Percentiles rank a stretch among this genome's conserved stretches.
These are phyloP conservation scores for Penicillium sp. DNA, from an alignment of 2,329 filamentous ascomycete species.

Conservation along the genomic window DNA sequence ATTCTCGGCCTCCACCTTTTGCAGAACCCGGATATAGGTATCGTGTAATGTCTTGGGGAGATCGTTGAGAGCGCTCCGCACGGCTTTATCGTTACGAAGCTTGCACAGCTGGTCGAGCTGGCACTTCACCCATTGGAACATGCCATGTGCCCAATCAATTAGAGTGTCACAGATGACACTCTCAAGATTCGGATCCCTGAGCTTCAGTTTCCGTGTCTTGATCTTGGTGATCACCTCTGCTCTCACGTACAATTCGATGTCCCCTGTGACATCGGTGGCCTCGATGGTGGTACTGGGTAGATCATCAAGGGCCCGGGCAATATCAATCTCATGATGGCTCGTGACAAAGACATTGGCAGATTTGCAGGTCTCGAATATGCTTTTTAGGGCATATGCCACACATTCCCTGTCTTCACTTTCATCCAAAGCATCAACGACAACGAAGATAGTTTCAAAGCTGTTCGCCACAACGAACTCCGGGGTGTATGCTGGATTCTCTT, in stretches of 20 bases:
- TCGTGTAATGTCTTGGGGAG: conserved; percentile 1
- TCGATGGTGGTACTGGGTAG: neutral
- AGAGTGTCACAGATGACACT: neutral
- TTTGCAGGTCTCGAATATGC: neutral
- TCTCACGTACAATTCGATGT: neutral
- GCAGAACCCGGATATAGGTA: conserved; percentile 1
- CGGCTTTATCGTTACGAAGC: neutral
- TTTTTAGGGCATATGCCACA: neutral
- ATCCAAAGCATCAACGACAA: conserved; percentile 1
- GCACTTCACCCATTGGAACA: conserved; percentile 4
- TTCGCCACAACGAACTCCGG: neutral
- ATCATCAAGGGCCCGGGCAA: neutral
- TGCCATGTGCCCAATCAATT: neutral
- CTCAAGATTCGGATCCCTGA: conserved; percentile 1
- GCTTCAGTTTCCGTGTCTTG: neutral
- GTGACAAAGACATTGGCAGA: neutral
- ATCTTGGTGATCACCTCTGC: neutral
- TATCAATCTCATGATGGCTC: neutral
- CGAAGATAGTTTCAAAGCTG: neutral
- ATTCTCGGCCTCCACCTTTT: neutral
- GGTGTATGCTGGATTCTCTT: neutral
- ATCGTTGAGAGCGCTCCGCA: neutral
- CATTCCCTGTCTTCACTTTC: conserved; percentile 5
- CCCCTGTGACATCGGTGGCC: neutral
- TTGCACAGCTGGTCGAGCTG: conserved; percentile 4